Conservation (phyloP, 1,284 basidiomycete species). For the Tilletiopsis washingtonensis region DNA sequence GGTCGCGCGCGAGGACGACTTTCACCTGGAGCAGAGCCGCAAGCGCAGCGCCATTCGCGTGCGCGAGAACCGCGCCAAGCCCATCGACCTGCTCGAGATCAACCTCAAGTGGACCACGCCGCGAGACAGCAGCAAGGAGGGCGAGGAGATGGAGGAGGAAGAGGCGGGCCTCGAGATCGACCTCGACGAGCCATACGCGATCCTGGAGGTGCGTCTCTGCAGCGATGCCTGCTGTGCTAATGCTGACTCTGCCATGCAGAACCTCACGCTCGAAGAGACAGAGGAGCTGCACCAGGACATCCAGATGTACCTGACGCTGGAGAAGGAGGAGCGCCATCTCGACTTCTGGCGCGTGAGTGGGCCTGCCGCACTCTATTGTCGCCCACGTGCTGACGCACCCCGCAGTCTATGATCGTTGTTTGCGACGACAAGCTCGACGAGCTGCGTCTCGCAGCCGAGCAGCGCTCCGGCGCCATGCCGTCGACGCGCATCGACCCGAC, state of each 20-base stretch:
- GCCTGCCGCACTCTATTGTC: neutral
- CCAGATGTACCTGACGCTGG: conserved; percentile 78
- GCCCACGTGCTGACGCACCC: conserved; percentile 11
- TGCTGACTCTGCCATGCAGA: conserved; percentile 58
- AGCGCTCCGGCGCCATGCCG: conserved; percentile 55
- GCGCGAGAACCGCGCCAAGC: conserved; percentile 75
- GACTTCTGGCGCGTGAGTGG: conserved; percentile 89
- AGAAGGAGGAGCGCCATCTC: conserved; percentile 73
- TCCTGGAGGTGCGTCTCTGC: conserved; percentile 66
- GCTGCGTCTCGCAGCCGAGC: conserved; percentile 72
- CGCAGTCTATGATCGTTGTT: conserved; percentile 87
- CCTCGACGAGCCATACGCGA: conserved; percentile 93
- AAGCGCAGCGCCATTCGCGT: conserved; percentile 84
- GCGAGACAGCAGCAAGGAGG: conserved; percentile 56
- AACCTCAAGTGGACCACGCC: conserved; percentile 43
- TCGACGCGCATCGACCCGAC: conserved; percentile 25
- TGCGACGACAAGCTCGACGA: conserved; percentile 85
- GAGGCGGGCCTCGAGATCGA: conserved; percentile 91
- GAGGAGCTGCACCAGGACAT: conserved; percentile 92
- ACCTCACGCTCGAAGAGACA: conserved; percentile 74
- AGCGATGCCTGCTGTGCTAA: neutral
- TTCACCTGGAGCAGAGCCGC: conserved; percentile 89
- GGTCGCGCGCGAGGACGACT: conserved; percentile 93
- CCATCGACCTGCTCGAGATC: conserved; percentile 43
- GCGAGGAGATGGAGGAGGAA: conserved; percentile 63